phyloP scores from a whole-genome alignment of 768 basidiomycete genomes.

The Lentinula sp. region DNA sequence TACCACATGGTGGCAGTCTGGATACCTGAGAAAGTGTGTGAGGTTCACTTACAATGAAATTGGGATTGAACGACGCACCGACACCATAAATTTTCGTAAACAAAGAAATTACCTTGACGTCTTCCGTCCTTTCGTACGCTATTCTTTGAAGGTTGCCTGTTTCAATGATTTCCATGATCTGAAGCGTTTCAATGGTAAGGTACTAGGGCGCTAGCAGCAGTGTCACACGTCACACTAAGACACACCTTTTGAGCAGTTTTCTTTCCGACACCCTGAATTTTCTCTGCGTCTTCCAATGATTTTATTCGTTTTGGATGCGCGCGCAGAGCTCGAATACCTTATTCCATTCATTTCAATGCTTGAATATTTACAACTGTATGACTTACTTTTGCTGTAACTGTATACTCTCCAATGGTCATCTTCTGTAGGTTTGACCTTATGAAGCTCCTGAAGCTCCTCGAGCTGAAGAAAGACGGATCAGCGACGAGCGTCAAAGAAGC shows the following conservation, averaged over 20 bases:
- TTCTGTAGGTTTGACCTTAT: slow-evolving; percentile 51
- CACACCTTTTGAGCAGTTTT: slow-evolving; percentile 73
- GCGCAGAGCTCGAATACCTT: slow-evolving; percentile 57
- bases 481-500: not conserved
- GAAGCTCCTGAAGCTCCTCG: slow-evolving; percentile 57
- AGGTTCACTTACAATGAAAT: not conserved
- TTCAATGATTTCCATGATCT: slow-evolving; percentile 80
- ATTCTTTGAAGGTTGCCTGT: slow-evolving; percentile 72
- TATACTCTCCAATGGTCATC: slow-evolving; percentile 67
- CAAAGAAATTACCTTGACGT: slow-evolving; percentile 44
- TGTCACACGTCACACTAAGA: not conserved
- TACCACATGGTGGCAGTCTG: slow-evolving; percentile 71
- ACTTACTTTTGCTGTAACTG: slow-evolving; percentile 61
- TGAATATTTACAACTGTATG: not conserved
- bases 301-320: slow-evolving; percentile 53
- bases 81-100: slow-evolving; percentile 88
- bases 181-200: slow-evolving; percentile 1
- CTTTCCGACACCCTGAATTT: slow-evolving; percentile 58
- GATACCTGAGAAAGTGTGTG: slow-evolving; percentile 37
- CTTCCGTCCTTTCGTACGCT: slow-evolving; percentile 55
- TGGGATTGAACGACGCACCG: slow-evolving; percentile 32
- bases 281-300: slow-evolving; percentile 51
- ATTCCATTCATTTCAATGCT: not conserved
- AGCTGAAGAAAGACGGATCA: slow-evolving; percentile 35
- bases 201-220: not conserved